Conservation (phyloP, 164 flowering plant species). For the Malania oleifera region DNA sequence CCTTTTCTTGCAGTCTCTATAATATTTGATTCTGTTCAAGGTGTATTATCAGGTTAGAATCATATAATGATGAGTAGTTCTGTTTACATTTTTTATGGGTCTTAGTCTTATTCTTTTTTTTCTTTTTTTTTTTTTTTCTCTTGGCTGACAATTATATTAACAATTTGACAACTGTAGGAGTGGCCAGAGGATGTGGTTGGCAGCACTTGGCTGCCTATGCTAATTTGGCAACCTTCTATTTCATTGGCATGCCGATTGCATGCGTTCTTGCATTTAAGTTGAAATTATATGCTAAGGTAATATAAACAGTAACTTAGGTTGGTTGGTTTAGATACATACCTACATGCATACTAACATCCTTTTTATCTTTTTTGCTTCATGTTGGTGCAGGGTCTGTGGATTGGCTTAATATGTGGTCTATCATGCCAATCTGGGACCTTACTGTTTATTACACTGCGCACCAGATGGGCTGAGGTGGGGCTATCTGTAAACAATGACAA, state of each 20-base stretch:
- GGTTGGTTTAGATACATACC: not conserved
- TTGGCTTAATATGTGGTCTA: slow-evolving; percentile 72
- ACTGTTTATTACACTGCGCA: slow-evolving; percentile 38
- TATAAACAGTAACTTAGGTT: not conserved
- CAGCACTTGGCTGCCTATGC: slow-evolving; percentile 70
- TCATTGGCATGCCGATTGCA: slow-evolving; percentile 67
- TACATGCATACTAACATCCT: too few species aligned
- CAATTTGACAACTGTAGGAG: too few species aligned
- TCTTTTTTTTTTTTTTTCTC: too few species aligned
- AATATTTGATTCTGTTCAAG: slow-evolving; percentile 59
- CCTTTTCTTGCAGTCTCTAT: slow-evolving; percentile 64
- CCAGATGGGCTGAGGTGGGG: slow-evolving; percentile 42
- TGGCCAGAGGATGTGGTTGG: slow-evolving; percentile 94
- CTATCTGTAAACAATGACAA: slow-evolving; percentile 14
- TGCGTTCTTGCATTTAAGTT: slow-evolving; percentile 51
- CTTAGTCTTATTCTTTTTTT: too few species aligned
- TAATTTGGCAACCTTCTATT: slow-evolving; percentile 68
- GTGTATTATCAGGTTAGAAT: slow-evolving; percentile 64
- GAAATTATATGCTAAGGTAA: slow-evolving; percentile 50
- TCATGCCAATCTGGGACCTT: slow-evolving; percentile 43
- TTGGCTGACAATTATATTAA: too few species aligned
- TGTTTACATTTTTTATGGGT: too few species aligned
- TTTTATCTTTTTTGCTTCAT: not conserved
- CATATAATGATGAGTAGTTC: too few species aligned
- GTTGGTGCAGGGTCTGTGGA: slow-evolving; percentile 77